Percentiles rank a stretch among this genome's conserved stretches.
Conservation (phyloP, 768 basidiomycete genomes). For the Tubosaeta sp. region DNA sequence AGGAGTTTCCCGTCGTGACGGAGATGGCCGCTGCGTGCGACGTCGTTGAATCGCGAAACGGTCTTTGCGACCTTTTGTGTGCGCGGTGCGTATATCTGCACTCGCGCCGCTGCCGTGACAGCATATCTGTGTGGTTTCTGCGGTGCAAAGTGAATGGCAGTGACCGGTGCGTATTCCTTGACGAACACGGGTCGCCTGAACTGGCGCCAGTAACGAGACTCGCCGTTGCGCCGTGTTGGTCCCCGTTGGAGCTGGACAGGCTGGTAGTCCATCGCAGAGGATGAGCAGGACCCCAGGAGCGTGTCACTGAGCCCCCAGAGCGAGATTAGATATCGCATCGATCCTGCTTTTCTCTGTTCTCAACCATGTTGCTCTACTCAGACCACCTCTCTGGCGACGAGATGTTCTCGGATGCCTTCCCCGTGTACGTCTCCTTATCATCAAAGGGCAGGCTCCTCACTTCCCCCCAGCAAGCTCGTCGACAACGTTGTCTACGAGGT, state of each 20-base stretch:
- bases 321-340: conserved; percentile 17
- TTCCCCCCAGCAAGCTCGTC: conserved; percentile 58
- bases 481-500: conserved; percentile 85
- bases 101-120: conserved; percentile 88
- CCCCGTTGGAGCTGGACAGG: conserved; percentile 62
- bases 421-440: conserved; percentile 50
- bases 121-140: conserved; percentile 91
- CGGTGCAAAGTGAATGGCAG: conserved; percentile 87
- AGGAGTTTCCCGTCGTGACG: conserved; percentile 92
- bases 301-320: conserved; percentile 2
- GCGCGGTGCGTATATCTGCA: conserved; percentile 93
- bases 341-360: background rate
- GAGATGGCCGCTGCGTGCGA: conserved; percentile 85
- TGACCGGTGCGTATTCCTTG: conserved; percentile 96
- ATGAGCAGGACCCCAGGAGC: conserved; percentile 7
- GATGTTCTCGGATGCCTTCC: conserved; percentile 94
- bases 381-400: conserved; percentile 81
- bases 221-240: conserved; percentile 59
- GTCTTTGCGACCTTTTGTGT: conserved; percentile 97
- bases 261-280: conserved; percentile 68
- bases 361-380: conserved; percentile 66
- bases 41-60: conserved; percentile 95
- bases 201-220: conserved; percentile 83
- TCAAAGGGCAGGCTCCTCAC: too few relatives aligned
- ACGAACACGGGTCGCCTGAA: conserved; percentile 91